Conservation (phyloP, 2,329 filamentous ascomycete species). For the Pyrenophora graminea region DNA sequence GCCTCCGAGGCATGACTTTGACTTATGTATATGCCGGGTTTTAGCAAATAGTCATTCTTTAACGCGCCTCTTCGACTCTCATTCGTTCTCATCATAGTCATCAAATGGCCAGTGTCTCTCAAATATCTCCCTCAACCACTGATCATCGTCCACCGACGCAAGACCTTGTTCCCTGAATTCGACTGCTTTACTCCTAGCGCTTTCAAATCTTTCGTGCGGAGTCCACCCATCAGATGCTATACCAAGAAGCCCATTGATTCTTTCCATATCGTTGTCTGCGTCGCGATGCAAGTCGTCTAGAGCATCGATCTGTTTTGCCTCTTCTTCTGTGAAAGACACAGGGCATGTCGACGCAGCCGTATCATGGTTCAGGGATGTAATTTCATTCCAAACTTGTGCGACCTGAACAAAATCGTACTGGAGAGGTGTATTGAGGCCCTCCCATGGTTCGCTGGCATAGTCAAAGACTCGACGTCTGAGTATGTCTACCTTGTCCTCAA, state of each 20-base stretch:
- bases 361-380: slow-evolving; percentile 8
- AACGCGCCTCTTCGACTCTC: too few species aligned
- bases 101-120: slow-evolving; percentile 33
- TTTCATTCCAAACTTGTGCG: slow-evolving; percentile 24
- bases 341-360: slow-evolving; percentile 19
- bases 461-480: slow-evolving; percentile 29
- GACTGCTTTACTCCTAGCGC: slow-evolving; percentile 16
- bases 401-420: slow-evolving; percentile 31
- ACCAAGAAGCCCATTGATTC: slow-evolving; percentile 23
- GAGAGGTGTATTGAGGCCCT: slow-evolving; percentile 34
- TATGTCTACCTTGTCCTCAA: slow-evolving; percentile 24
- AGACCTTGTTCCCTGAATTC: slow-evolving; percentile 23
- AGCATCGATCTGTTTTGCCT: slow-evolving; percentile 8
- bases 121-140: slow-evolving; percentile 24
- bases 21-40: too few species aligned
- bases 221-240: slow-evolving; percentile 37
- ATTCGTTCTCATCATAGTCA: slow-evolving; percentile 26
- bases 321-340: slow-evolving; percentile 20
- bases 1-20: too few species aligned
- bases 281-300: slow-evolving; percentile 11
- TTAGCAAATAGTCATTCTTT: too few species aligned
- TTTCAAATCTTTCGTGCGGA: slow-evolving; percentile 20
- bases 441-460: slow-evolving; percentile 33
- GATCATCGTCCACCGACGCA: slow-evolving; percentile 21
- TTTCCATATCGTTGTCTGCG: slow-evolving; percentile 23